Base-by-base conservation (phyloP, 495 filamentous ascomycete genomes). In the Hyaloscypha hepaticicola region DNA sequence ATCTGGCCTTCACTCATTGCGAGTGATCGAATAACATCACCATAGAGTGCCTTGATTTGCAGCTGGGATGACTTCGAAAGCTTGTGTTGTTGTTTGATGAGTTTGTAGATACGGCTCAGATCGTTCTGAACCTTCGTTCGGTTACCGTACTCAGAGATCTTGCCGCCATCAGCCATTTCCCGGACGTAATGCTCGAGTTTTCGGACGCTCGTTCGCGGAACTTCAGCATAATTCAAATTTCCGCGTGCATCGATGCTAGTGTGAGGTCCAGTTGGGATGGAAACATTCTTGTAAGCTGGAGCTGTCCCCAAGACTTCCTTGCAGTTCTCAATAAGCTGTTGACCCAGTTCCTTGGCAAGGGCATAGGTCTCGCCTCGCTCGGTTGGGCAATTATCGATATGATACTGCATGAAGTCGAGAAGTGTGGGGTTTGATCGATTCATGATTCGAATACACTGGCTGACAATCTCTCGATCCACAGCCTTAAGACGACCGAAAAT, bases 361-460 rank as follows among this genome's bases (percentile, higher is more conserved):
- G 94, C 80, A 79, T 99, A 99, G 16, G 96, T 99, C 76, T 99
- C 95, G 57, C 95, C 95, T 19, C 93, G 88, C 68, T 98, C 93
- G 1, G 95, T 93, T 6, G 95, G 95, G 79, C 95, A 98, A 79
- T 97, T 93, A 72, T 99, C 96, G 75, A 99, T 98, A 80, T 99
- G 95, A 69, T 99, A 97, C 70, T 98, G 96, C 95, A 99, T 99
- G 78, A 97, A 98, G 67, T 99, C 94, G 52, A 99, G 83, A 11
- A 99, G 87, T 22, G 89, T 85, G 2, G 95, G 96, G 72, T 97
- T 99, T 26, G 95, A 96, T 28, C 94, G 90, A 80, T 97, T 99
- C 95, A 99, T 99, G 78, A 99, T 93, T 63, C 90, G 90, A 73
- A 99, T 99, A 77, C 95, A 98, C 71, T 90, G 93, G 75, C 93